phyloP scores from a whole-genome alignment of 257 asterid genomes.

The Solanum neorickii region DNA sequence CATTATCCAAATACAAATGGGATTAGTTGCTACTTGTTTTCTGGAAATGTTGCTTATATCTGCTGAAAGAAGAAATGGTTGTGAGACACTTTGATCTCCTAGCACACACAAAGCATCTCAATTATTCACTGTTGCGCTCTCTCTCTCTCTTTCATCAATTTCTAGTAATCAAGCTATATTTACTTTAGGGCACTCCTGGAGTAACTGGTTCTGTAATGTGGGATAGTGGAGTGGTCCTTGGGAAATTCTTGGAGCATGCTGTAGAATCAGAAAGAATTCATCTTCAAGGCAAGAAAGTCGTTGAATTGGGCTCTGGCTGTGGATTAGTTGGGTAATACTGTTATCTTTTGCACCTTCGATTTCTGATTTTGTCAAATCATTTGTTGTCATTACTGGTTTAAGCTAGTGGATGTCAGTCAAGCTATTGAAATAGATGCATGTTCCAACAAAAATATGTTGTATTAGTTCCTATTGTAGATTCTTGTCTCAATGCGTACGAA shows the following conservation, averaged over 20 bases:
- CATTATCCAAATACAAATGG: not conserved
- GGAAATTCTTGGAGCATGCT: slow-evolving; percentile 83
- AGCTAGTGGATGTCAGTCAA: not conserved
- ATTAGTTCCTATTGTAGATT: not conserved
- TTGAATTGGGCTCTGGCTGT: slow-evolving; percentile 94
- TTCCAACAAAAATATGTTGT: not conserved
- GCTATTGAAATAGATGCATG: not conserved
- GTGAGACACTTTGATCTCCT: not conserved
- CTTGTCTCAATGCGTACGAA: not conserved
- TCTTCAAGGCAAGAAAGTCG: slow-evolving; percentile 65
- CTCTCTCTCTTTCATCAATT: not conserved
- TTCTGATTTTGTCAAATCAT: not conserved
- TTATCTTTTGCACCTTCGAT: not conserved
- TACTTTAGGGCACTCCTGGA: slow-evolving; percentile 67
- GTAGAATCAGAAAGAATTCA: slow-evolving; percentile 45
- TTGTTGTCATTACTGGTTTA: not conserved
- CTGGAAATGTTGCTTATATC: not conserved
- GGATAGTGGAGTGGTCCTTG: slow-evolving; percentile 89
- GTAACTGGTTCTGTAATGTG: slow-evolving; percentile 97
- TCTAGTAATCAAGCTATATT: not conserved
- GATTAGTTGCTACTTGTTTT: not conserved
- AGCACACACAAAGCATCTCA: not conserved
- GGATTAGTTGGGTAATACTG: slow-evolving; percentile 78
- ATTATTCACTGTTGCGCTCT: not conserved
- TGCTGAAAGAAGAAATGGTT: not conserved